Percentiles rank a stretch among this genome's conserved stretches.
These are phyloP conservation scores for Ustilago curta DNA, from an alignment of 1,284 basidiomycete genomes.

Conservation along the genomic window DNA sequence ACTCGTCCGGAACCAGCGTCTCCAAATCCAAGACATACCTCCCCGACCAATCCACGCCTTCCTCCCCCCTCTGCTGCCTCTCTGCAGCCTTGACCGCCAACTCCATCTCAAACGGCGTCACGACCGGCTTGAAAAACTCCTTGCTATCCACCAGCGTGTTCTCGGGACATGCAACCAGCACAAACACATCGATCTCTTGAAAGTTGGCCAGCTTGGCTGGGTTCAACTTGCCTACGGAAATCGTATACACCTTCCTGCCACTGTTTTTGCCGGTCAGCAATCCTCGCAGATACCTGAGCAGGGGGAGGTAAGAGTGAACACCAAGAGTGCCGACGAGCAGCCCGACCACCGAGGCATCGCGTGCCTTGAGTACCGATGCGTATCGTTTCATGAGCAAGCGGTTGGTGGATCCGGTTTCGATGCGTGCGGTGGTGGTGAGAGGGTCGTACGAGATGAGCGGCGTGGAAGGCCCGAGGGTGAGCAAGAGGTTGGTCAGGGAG, in stretches of 20 bases:
- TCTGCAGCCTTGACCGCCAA: constrained; percentile 76
- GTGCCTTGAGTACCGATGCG: constrained; percentile 85
- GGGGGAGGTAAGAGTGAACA: constrained; percentile 71
- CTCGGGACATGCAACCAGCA: constrained; percentile 93
- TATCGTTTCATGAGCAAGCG: constrained; percentile 92
- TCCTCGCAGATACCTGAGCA: constrained; percentile 51
- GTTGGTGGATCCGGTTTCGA: constrained; percentile 76
- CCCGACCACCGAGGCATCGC: constrained; percentile 92
- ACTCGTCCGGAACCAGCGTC: constrained; percentile 66
- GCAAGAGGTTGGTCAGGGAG: constrained; percentile 83
- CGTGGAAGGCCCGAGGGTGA: constrained; percentile 55
- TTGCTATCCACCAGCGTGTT: constrained; percentile 85
- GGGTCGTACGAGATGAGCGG: constrained; percentile 82
- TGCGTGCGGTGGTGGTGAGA: constrained; percentile 70
- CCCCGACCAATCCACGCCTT: constrained; percentile 77
- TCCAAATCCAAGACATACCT: constrained; percentile 85
- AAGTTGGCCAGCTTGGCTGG: constrained; percentile 97
- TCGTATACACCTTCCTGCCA: constrained; percentile 79
- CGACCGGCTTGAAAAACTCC: constrained; percentile 90
- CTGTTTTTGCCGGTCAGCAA: constrained; percentile 75
- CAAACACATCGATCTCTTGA: constrained; percentile 94
- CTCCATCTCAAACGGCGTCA: constrained; percentile 93
- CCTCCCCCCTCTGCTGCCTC: constrained; percentile 36
- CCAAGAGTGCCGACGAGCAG: constrained; percentile 95
- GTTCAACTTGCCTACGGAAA: constrained; percentile 94